Conservation (phyloP, 2,329 filamentous ascomycete species). For the Cladosporium sp. region DNA sequence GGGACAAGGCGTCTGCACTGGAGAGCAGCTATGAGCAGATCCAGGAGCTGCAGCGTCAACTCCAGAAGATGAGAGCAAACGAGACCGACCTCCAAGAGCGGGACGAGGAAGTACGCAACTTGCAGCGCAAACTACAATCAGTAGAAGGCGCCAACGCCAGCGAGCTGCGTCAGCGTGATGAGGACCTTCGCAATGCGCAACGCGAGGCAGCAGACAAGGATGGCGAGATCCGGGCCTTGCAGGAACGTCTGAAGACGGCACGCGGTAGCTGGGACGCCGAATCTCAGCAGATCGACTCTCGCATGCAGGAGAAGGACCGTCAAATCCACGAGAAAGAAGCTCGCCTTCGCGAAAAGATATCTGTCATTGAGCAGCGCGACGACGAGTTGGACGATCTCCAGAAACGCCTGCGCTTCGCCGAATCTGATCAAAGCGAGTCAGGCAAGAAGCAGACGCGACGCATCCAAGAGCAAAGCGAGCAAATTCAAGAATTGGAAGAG, state of each 20-base stretch:
- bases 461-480: constrained; percentile 44
- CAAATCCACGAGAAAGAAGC: constrained; percentile 68
- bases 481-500: constrained; percentile 46
- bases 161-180: constrained; percentile 28
- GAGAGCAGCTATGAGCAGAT: constrained; percentile 23
- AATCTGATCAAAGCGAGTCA: constrained; percentile 25
- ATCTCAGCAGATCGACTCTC: constrained; percentile 33
- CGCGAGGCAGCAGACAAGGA: constrained; percentile 34
- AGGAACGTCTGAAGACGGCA: constrained; percentile 34
- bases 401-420: constrained; percentile 26
- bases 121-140: constrained; percentile 30
- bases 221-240: constrained; percentile 33
- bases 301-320: constrained; percentile 34
- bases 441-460: constrained; percentile 50
- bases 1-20: constrained; percentile 31
- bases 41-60: constrained; percentile 14
- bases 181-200: constrained; percentile 60
- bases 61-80: constrained; percentile 18
- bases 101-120: constrained; percentile 55
- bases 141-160: constrained; percentile 22
- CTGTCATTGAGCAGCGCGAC: constrained; percentile 67
- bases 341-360: constrained; percentile 71
- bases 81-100: constrained; percentile 19
- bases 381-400: constrained; percentile 56
- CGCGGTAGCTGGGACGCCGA: constrained; percentile 37